Base-by-base conservation (phyloP, 805 yeast genomes). In the Geotrichum ghanense region DNA sequence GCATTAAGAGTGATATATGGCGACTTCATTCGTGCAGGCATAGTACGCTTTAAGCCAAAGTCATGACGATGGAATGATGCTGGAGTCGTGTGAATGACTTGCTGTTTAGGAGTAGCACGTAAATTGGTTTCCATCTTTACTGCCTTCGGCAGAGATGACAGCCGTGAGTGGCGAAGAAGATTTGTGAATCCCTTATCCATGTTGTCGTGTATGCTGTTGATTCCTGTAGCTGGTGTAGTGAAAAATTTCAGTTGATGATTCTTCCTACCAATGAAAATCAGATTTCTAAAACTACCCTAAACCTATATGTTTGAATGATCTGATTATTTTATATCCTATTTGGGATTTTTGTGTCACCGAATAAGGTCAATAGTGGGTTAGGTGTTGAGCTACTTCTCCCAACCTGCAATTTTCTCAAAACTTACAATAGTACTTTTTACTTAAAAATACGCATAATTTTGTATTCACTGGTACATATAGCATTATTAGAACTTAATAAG, bases 11-110 rank as follows among this genome's bases (percentile, higher is more conserved):
- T 52, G 23, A 63, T 47, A 17, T 53, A 50, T 12, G 53, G 50
- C 2, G 60, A 47, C 31, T 50, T 48, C 31, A 62, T 61, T 42
- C 53, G 56, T 7, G 45, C 26, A 12, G 62, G 62, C 35, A 58
- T 51, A 39, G 52, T 50, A 22, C 57, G 45, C 51, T 63, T 63
- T 27, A 63, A 57, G n/a, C 67, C 67, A 65, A 66, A 63, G 53
- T 63, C 53, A n/a, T 57, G 52, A 24, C 66, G 57, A 51, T 54
- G 53, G 42, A 58, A 58, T 2, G 63, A 57, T 3, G 66, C 56
- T 9, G 61, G 49, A 4, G 66, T 60, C 9, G 67, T 57, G 14
- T 46, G 51, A 14, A 63, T 50, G 2, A 55, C 59, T 51, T 63
- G 67, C 37, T 55, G 49, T 16, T 45, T 43, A 2, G 67, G 67